Evolutionary conservation across 352 stramenopile species (phyloP), one percentile per base, ranked within the genome.

Genomic region (Phytopythium mirpurense): DNA sequence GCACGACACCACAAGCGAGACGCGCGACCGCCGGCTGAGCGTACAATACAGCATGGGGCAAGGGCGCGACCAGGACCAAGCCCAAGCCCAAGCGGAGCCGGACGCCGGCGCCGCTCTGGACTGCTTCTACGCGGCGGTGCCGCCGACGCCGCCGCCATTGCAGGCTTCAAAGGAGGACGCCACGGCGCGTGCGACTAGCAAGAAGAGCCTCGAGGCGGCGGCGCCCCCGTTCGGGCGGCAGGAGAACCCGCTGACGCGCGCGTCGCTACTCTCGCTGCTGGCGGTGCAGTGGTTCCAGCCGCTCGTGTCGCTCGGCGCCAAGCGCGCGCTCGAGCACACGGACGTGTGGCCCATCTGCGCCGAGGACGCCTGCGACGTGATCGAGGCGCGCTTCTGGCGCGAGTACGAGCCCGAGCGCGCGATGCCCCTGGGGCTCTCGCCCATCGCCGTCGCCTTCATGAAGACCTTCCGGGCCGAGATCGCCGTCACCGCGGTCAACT

Each of bases 221-320:
- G 8, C 35, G 35, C 15, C 21, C 5, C 41, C 60, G 15, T 70
- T 75, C 26, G 49, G 60, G 32, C 34, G 57, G 19, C 54, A 59
- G 40, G 57, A 63, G 29, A 60, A 72, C 48, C 67, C 63, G 26
- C 56, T 75, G 19, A 29, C 45, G 11, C 45, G 23, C 18, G 67
- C 67, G 15, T 70, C 63, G 0, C 38, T 72, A 18, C 41, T 68
- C 37, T 70, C 67, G 3, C 53, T 66, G 29, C n/a, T 71, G 29
- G 59, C 40, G 9, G 67, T 62, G 46, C 27, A 29, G 6, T 76
- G 67, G 67, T 23, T 76, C 14, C 64, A 76, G 16, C 57, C 67
- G 18, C 50, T 76, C n/a, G 57, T 76, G 40, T 63, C 64, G 26
- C 67, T 73, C 44, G 67, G 67, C 27, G 61, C 61, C 24, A 54